phyloP scores from a whole-genome alignment of 2,329 filamentous ascomycete species.

The Monosporascus sp. region DNA sequence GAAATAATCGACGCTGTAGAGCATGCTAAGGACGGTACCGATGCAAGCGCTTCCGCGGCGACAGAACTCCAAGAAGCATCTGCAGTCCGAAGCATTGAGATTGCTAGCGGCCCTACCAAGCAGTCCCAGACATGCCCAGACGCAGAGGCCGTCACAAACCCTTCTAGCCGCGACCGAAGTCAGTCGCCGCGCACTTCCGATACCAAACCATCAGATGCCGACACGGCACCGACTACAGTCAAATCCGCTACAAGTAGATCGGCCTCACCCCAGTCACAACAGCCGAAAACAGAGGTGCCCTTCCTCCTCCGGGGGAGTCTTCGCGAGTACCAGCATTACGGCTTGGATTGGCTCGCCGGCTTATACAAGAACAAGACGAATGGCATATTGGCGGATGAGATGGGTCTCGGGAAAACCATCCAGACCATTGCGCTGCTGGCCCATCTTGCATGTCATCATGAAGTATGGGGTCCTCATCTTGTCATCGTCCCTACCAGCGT shows the following conservation, averaged over 20 bases:
- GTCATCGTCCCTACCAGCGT: conserved; percentile 97
- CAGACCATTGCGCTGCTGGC: conserved; percentile 93
- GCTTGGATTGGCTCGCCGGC: conserved; percentile 93
- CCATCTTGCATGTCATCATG: conserved; percentile 82
- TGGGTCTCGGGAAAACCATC: conserved; percentile 97
- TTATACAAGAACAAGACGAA: conserved; percentile 91
- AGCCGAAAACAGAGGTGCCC: conserved; percentile 66
- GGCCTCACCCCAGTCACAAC: conserved; percentile 28
- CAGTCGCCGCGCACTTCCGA: conserved; percentile 45
- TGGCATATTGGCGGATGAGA: conserved; percentile 94
- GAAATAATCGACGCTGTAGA: conserved; percentile 18
- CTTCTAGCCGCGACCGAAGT: conserved; percentile 38
- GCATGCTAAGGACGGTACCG: conserved; percentile 8
- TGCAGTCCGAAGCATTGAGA: conserved; percentile 20
- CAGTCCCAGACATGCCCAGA: conserved; percentile 34
- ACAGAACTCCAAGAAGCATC: background rate
- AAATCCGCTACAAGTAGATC: conserved; percentile 30
- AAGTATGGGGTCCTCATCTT: conserved; percentile 92
- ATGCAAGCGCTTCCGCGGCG: background rate
- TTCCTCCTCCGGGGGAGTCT: conserved; percentile 81
- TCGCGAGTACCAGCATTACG: conserved; percentile 93
- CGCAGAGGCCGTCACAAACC: conserved; percentile 38
- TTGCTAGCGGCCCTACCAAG: conserved; percentile 15
- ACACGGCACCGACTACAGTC: conserved; percentile 35
- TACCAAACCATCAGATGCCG: conserved; percentile 45